These are phyloP conservation scores for Aspergillus brasiliensis DNA, from an alignment of 2,329 filamentous ascomycete genomes.

Conservation along the genomic window DNA sequence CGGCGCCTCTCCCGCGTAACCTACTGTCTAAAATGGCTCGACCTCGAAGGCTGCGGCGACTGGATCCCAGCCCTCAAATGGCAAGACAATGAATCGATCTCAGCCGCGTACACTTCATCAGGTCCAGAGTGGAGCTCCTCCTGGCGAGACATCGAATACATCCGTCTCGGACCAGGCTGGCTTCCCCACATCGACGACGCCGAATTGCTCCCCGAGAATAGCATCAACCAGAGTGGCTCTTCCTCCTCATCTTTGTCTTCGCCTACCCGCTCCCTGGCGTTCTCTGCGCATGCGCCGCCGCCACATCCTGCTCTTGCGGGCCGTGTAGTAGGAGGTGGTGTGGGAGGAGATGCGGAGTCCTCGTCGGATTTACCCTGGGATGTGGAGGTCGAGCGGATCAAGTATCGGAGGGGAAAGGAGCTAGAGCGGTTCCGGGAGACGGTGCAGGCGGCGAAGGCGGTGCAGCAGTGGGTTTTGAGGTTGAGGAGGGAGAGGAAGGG, in stretches of 20 bases:
- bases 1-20: slow-evolving; percentile 58
- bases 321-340: no score
- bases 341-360: no score
- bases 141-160: slow-evolving; percentile 48
- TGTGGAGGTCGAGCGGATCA: slow-evolving; percentile 35
- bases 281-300: slow-evolving; percentile 28
- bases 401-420: slow-evolving; percentile 35
- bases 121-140: slow-evolving; percentile 50
- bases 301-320: background rate
- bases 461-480: slow-evolving; percentile 34
- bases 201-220: slow-evolving; percentile 5
- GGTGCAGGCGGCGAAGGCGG: slow-evolving; percentile 30
- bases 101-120: slow-evolving; percentile 29
- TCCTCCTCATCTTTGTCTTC: background rate
- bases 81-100: slow-evolving; percentile 29
- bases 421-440: slow-evolving; percentile 33
- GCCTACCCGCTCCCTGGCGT: slow-evolving; percentile 16
- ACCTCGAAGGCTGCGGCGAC: slow-evolving; percentile 60
- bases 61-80: slow-evolving; percentile 59
- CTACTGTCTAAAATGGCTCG: slow-evolving; percentile 63
- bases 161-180: slow-evolving; percentile 48
- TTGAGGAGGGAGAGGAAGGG: slow-evolving; percentile 36
- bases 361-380: slow-evolving; percentile 28
- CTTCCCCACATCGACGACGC: slow-evolving; percentile 28
- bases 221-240: background rate